Evolutionary conservation across 2,329 filamentous ascomycete genomes (phyloP).

Genomic region (Ilyonectria sp.): DNA sequence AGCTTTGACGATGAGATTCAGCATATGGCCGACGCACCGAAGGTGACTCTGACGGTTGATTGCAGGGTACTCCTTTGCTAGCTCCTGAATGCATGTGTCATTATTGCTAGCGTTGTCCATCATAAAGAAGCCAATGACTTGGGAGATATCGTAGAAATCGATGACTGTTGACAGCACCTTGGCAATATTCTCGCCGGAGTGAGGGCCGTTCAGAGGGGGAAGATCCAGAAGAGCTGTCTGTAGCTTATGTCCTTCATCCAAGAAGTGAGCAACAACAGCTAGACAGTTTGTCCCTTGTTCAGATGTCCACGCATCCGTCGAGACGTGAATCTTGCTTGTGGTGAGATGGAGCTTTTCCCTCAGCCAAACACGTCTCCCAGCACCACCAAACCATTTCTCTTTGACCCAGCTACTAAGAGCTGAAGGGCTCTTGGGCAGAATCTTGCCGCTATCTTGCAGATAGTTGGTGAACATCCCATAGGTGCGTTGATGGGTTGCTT

Average conservation of each 20-base stretch:
- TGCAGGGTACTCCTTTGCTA: neutral
- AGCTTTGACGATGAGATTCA: neutral
- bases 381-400: neutral
- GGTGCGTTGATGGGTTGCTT: no score
- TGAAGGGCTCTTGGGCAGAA: neutral
- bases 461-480: no score
- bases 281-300: no score
- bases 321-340: no score
- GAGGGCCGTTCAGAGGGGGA: neutral
- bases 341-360: no score
- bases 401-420: neutral
- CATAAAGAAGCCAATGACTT: neutral
- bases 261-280: no score
- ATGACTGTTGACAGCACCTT: neutral
- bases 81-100: neutral
- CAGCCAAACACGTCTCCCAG: neutral
- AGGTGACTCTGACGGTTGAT: neutral
- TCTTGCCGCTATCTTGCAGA: no score
- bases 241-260: neutral
- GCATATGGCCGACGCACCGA: conserved; percentile 3
- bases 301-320: no score
- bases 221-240: neutral
- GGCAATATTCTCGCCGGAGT: neutral
- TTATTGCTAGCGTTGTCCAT: neutral
- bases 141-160: neutral